phyloP scores from a whole-genome alignment of 495 filamentous ascomycete genomes.

The Hyphodiscus hymeniophilus region DNA sequence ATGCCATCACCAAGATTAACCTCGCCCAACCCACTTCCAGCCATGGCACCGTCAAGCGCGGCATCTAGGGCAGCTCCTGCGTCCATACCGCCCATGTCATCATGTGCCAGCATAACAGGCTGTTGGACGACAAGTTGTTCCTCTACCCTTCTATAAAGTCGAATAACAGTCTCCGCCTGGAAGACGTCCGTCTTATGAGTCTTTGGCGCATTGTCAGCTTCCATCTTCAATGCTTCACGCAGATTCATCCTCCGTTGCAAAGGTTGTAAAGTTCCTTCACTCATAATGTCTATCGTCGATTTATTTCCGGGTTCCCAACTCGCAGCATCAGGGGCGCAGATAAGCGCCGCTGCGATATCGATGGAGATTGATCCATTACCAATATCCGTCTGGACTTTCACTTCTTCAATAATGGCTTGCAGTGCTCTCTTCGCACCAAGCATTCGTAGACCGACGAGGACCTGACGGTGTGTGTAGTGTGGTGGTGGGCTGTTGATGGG shows the following conservation, averaged over 20 bases:
- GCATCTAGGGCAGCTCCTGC: not conserved
- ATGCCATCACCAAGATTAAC: conserved; percentile 7
- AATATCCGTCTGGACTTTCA: conserved; percentile 34
- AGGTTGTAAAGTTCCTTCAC: conserved; percentile 19
- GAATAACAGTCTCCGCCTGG: conserved; percentile 64
- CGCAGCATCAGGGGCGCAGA: conserved; percentile 59
- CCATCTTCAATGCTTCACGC: conserved; percentile 59
- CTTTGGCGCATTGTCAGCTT: conserved; percentile 53
- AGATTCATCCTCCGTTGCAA: conserved; percentile 44
- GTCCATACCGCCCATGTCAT: not conserved
- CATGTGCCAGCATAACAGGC: not conserved
- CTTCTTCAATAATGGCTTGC: conserved; percentile 56
- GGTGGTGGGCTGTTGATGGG: conserved; percentile 59
- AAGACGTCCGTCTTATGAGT: conserved; percentile 51
- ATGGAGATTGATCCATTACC: conserved; percentile 56
- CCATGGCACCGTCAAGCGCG: not conserved
- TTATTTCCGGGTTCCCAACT: conserved; percentile 23
- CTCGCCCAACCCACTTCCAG: conserved; percentile 1
- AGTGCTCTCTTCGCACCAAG: conserved; percentile 61
- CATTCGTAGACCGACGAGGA: conserved; percentile 57
- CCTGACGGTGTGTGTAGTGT: conserved; percentile 71
- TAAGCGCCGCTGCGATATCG: conserved; percentile 64
- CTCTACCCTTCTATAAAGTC: conserved; percentile 69
- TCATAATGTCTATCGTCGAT: not conserved
- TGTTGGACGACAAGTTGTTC: conserved; percentile 32